A percentile compares a stretch with the other conserved stretches of the same genome.
Conservation (phyloP, 805 yeast genomes). For the Teunomyces panamensis region DNA sequence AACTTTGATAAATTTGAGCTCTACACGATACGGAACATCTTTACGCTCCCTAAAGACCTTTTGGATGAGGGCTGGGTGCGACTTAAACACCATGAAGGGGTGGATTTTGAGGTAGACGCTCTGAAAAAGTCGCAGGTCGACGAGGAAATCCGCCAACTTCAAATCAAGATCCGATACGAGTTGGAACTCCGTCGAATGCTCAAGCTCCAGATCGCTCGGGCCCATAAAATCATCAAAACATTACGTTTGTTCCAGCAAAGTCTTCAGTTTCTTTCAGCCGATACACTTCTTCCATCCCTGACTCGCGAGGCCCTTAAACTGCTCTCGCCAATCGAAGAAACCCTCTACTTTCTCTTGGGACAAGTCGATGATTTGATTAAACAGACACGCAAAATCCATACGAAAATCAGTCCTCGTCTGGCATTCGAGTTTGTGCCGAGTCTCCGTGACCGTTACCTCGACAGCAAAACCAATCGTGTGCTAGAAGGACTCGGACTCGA, state of each 20-base stretch:
- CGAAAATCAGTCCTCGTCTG: slow-evolving; percentile 23
- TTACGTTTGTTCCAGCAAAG: slow-evolving; percentile 30
- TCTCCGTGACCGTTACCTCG: slow-evolving; percentile 39
- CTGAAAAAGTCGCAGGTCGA: slow-evolving; percentile 20
- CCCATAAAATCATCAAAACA: slow-evolving; percentile 30
- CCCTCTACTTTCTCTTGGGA: slow-evolving; percentile 41
- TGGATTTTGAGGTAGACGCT: slow-evolving; percentile 25
- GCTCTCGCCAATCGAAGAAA: slow-evolving; percentile 47
- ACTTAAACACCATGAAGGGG: slow-evolving; percentile 62
- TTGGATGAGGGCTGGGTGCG: slow-evolving; percentile 64
- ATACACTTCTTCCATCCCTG: slow-evolving; percentile 18
- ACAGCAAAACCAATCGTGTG: slow-evolving; percentile 35
- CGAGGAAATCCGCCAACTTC: slow-evolving; percentile 26
- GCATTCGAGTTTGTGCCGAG: slow-evolving; percentile 25
- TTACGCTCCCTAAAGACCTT: slow-evolving; percentile 65
- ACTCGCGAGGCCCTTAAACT: slow-evolving; percentile 26
- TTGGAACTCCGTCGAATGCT: slow-evolving; percentile 41
- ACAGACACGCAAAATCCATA: slow-evolving; percentile 25
- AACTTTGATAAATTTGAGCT: slow-evolving; percentile 86
- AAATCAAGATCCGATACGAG: slow-evolving; percentile 42
- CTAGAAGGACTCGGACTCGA: slow-evolving; percentile 17
- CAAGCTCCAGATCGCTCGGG: slow-evolving; percentile 36
- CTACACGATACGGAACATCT: slow-evolving; percentile 73
- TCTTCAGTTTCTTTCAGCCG: slow-evolving; percentile 24
- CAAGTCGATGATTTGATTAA: slow-evolving; percentile 40